A percentile compares a stretch with the other conserved stretches of the same genome.
These are phyloP conservation scores for Ceratorhiza oryzae-sativae DNA, from an alignment of 1,284 basidiomycete species.

Conservation along the genomic window DNA sequence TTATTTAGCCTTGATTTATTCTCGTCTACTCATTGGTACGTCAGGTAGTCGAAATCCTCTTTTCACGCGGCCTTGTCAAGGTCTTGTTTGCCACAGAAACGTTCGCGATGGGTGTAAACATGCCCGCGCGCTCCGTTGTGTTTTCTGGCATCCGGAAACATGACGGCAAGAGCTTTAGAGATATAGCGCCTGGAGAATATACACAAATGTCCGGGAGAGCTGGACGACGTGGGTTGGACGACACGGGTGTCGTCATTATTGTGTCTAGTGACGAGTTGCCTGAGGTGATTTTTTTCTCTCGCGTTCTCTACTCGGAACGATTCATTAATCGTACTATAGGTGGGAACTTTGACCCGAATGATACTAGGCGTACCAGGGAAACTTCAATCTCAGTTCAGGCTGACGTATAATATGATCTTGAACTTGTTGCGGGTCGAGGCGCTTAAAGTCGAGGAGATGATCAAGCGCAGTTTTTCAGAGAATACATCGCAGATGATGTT, in stretches of 20 bases:
- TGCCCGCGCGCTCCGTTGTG: constrained; percentile 97
- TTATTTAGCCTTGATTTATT: background rate
- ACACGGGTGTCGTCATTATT: constrained; percentile 96
- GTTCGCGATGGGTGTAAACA: constrained; percentile 99
- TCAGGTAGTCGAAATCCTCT: constrained; percentile 95
- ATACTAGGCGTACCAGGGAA: constrained; percentile 92
- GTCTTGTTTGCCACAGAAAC: constrained; percentile 98
- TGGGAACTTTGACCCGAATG: constrained; percentile 81
- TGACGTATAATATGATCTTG: constrained; percentile 99
- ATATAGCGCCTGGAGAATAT: constrained; percentile 89
- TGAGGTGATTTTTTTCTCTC: constrained; percentile 74
- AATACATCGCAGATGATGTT: constrained; percentile 92
- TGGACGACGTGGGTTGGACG: constrained; percentile 92
- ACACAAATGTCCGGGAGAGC: constrained; percentile 99
- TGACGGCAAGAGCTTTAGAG: constrained; percentile 91
- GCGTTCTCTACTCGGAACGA: too few species aligned
- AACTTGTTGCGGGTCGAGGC: constrained; percentile 97
- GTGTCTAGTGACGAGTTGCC: constrained; percentile 85
- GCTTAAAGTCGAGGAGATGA: constrained; percentile 98
- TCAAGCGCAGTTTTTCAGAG: constrained; percentile 98
- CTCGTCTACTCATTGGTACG: background rate
- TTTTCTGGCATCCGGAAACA: constrained; percentile 97
- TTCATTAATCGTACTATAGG: too few species aligned
- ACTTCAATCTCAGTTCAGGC: constrained; percentile 94
- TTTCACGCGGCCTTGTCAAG: constrained; percentile 95